Conservation (phyloP, 257 asterid species). For the Nemophila menziesii region DNA sequence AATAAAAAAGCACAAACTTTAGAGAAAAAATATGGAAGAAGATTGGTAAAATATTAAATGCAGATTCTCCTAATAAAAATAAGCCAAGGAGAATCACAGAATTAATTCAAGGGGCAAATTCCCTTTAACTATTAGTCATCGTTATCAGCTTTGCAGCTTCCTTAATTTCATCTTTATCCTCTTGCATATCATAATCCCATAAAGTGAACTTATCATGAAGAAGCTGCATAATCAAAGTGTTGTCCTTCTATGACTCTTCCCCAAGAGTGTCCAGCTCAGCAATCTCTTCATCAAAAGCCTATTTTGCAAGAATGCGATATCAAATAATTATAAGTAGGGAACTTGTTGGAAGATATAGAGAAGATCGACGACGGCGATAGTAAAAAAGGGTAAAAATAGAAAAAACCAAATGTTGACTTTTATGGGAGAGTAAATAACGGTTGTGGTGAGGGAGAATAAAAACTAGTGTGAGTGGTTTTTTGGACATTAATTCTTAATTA, state of each 20-base stretch:
- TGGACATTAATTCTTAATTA: too few species aligned
- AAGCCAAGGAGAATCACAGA: conserved; percentile 12
- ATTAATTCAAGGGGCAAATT: conserved; percentile 1
- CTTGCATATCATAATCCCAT: conserved; percentile 83
- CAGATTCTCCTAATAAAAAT: conserved; percentile 24
- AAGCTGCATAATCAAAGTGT: conserved; percentile 90
- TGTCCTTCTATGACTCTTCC: conserved; percentile 96
- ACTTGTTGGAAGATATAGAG: too few species aligned
- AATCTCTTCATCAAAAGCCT: conserved; percentile 92
- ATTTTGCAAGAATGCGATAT: too few species aligned
- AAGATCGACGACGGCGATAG: too few species aligned
- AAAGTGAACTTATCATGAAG: conserved; percentile 77
- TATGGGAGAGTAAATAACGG: too few species aligned
- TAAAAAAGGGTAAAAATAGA: too few species aligned
- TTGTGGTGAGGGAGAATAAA: too few species aligned
- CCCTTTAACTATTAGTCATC: conserved; percentile 22
- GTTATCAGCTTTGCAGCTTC: conserved; percentile 56
- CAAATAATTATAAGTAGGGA: too few species aligned
- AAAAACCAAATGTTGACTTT: too few species aligned
- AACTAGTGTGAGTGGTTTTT: too few species aligned
- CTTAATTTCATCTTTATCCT: conserved; percentile 68
- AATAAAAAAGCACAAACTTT: conserved; percentile 7
- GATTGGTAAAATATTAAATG: neutral
- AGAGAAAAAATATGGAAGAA: conserved; percentile 5
- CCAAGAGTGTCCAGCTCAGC: conserved; percentile 82